Conservation (phyloP, 2,329 filamentous ascomycete genomes). For the Catunica adiposa region DNA sequence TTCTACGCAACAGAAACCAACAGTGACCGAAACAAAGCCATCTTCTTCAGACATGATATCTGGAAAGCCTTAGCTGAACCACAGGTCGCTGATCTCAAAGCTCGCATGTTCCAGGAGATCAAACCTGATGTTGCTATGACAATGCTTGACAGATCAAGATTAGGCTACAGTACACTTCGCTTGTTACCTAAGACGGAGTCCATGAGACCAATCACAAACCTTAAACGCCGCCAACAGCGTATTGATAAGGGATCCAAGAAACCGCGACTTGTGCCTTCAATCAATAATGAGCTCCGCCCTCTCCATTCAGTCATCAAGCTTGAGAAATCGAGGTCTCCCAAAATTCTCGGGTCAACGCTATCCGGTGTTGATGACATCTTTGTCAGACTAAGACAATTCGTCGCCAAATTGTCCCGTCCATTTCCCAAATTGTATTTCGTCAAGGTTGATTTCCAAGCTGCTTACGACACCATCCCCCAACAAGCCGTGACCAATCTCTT, state of each 20-base stretch:
- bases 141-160: conserved; percentile 39
- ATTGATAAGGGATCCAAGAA: background rate
- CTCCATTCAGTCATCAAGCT: conserved; percentile 61
- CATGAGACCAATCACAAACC: conserved; percentile 74
- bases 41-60: conserved; percentile 88
- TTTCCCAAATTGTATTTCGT: conserved; percentile 61
- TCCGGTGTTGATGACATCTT: conserved; percentile 74
- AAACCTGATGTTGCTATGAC: conserved; percentile 36
- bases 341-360: conserved; percentile 58
- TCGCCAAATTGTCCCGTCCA: conserved; percentile 25
- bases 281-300: conserved; percentile 44
- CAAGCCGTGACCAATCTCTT: conserved; percentile 52
- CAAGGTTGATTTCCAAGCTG: conserved; percentile 80
- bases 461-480: conserved; percentile 93
- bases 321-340: conserved; percentile 45
- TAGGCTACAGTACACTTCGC: conserved; percentile 62
- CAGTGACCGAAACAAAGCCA: conserved; percentile 60
- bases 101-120: conserved; percentile 65
- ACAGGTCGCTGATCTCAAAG: conserved; percentile 48
- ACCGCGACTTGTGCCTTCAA: conserved; percentile 21
- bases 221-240: conserved; percentile 45
- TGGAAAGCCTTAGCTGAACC: conserved; percentile 68
- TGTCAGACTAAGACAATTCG: conserved; percentile 53
- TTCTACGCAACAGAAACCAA: conserved; percentile 94
- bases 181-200: conserved; percentile 65